phyloP scores from a whole-genome alignment of 139 green algal species.

The Micractinium sp. region DNA sequence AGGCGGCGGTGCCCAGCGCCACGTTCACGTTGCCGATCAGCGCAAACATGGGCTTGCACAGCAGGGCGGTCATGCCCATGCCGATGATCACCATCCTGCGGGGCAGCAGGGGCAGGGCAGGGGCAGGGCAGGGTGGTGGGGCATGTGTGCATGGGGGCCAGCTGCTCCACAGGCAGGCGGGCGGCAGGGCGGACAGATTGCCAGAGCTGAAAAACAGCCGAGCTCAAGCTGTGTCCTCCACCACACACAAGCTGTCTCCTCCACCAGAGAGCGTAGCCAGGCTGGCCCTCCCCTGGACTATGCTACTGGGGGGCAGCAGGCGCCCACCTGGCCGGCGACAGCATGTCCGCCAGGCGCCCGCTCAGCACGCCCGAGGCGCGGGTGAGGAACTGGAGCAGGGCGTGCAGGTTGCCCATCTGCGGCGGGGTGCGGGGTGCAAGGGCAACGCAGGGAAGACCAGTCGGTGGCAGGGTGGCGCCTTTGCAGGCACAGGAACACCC shows the following conservation, averaged over 20 bases:
- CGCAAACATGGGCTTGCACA: conserved; percentile 91
- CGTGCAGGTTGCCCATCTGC: conserved; percentile 87
- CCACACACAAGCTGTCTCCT: not conserved
- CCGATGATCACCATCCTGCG: conserved; percentile 82
- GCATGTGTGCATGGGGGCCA: too few species aligned
- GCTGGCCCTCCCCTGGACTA: not conserved
- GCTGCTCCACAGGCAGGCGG: not conserved
- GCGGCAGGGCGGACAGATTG: too few species aligned
- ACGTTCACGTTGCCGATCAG: conserved; percentile 62
- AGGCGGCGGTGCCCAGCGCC: conserved; percentile 63
- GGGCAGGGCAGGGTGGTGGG: too few species aligned
- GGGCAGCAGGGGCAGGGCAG: too few species aligned
- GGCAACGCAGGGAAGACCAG: too few species aligned
- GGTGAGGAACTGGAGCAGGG: conserved; percentile 80
- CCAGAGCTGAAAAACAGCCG: not conserved
- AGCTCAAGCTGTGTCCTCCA: not conserved
- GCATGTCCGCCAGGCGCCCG: conserved; percentile 78
- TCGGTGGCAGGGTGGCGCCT: too few species aligned
- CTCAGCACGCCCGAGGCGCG: conserved; percentile 76
- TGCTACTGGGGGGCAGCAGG: too few species aligned
- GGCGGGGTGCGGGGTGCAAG: not conserved
- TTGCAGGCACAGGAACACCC: too few species aligned
- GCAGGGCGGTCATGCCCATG: conserved; percentile 72
- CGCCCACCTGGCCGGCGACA: conserved; percentile 61
- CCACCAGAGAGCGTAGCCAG: not conserved